Evolutionary conservation across 2,329 filamentous ascomycete species (phyloP).

Genomic region (Microdochium trichocladiopsis): DNA sequence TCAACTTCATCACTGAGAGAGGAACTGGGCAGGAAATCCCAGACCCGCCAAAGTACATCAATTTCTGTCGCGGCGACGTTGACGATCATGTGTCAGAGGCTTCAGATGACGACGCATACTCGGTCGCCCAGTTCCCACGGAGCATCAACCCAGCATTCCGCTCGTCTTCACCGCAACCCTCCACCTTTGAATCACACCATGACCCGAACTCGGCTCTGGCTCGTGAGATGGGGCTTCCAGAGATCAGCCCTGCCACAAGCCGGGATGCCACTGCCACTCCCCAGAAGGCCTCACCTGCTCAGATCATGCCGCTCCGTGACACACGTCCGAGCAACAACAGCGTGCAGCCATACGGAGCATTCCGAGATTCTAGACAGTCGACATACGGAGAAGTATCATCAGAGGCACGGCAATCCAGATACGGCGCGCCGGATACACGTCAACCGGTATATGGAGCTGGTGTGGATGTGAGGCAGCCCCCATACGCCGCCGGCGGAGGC

Average conservation of each 20-base stretch:
- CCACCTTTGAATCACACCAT: constrained; percentile 85
- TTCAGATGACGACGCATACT: constrained; percentile 84
- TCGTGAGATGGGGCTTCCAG: constrained; percentile 57
- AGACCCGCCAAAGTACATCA: constrained; percentile 95
- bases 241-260: constrained; percentile 34
- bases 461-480: too few species aligned
- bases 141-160: constrained; percentile 94
- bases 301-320: constrained; percentile 11
- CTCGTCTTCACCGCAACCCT: constrained; percentile 92
- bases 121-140: constrained; percentile 89
- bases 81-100: constrained; percentile 74
- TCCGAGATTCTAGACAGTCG: too few species aligned
- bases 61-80: constrained; percentile 87
- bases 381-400: too few species aligned
- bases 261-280: constrained; percentile 44
- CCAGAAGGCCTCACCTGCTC: constrained; percentile 31
- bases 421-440: too few species aligned
- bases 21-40: constrained; percentile 97
- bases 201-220: constrained; percentile 72
- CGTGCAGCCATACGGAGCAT: constrained; percentile 23
- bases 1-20: constrained; percentile 75
- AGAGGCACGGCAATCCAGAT: background rate
- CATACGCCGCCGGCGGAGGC: constrained; percentile 5
- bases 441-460: too few species aligned
- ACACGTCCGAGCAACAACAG: constrained; percentile 9